Base-by-base conservation (phyloP, 805 yeast genomes). In the Cyberlindnera japonica region DNA sequence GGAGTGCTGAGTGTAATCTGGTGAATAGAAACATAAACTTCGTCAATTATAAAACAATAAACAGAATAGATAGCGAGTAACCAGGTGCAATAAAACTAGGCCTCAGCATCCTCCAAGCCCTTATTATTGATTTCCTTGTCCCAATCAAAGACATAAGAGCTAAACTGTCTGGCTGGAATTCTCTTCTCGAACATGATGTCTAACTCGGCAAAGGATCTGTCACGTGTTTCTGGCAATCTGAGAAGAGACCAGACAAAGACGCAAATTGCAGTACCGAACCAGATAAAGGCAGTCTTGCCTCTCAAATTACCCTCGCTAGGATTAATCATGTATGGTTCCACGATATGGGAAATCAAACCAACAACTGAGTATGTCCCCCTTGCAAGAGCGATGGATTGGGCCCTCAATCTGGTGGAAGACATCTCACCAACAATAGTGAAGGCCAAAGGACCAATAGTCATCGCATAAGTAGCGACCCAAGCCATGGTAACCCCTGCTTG, bases 211-310 rank as follows among this genome's bases (percentile, higher is more conserved):
- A 61, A 75, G 0, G 81, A 73, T 55, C 77, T 67, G 30, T 67
- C 68, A 51, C 65, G 65, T n/a, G 81, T 73, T 56, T 78, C 84
- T 11, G 84, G 83, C 46, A 76, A 64, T 40, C 71, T 69, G 55
- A 74, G 72, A 62, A 63, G 75, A 25, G 59, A 54, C 73, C 74
- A 74, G 26, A 63, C 40, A 12, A 65, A 16, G 14, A 63, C 51
- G 11, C 58, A 2, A 5, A 62, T 26, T 14, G 62, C 53, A 13
- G 55, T 50, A 0, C 67, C 77, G 32, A 68, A 71, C 64, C 70
- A 73, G 42, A 72, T 55, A 45, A 67, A 66, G 4, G 66, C 74
- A 28, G 72, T 65, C 45, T 70, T 69, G 11, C 70, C 71, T 21
- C 63, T 61, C 67, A 67, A 59, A 44, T 72, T 63, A 45, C 70